Percentiles rank a stretch among this genome's conserved stretches.
These are phyloP conservation scores for Leishmania braziliensis DNA, from an alignment of 208 protist species.

Conservation along the genomic window DNA sequence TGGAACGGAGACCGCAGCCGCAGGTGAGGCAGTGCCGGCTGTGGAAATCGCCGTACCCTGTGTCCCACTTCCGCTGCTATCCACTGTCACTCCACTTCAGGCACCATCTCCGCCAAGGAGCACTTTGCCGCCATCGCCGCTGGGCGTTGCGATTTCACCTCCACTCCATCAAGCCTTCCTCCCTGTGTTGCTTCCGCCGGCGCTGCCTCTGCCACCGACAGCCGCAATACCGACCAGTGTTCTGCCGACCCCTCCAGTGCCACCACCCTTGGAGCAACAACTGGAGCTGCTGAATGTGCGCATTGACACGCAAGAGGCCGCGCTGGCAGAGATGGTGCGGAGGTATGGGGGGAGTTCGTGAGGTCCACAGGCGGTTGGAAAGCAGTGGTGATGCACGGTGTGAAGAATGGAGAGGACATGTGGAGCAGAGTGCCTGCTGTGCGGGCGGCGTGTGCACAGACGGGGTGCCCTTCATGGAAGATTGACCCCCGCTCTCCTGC, in stretches of 20 bases:
- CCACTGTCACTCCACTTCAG: background rate
- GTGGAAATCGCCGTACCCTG: background rate
- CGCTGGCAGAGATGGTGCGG: slow-evolving; percentile 28
- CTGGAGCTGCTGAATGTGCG: slow-evolving; percentile 25
- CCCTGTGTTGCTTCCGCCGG: background rate
- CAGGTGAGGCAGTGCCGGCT: background rate
- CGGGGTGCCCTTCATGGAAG: background rate
- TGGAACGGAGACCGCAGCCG: no score
- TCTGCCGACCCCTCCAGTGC: slow-evolving; percentile 4
- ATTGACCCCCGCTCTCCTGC: background rate
- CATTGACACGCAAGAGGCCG: slow-evolving; percentile 29
- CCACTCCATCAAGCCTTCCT: background rate
- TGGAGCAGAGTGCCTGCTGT: background rate
- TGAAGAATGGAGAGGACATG: background rate
- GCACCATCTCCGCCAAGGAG: no score
- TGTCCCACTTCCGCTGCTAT: background rate
- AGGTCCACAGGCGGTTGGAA: background rate
- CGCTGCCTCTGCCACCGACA: background rate
- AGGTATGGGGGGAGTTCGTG: background rate
- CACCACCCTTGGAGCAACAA: slow-evolving; percentile 15
- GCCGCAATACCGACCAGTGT: background rate
- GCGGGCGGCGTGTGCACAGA: background rate
- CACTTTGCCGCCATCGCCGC: background rate
- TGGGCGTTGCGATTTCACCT: background rate
- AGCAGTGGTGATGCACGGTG: no score